Evolutionary conservation across 2,329 filamentous ascomycete genomes (phyloP), one percentile per base, ranked within the genome.

Genomic region (Anisogramma anomala): DNA sequence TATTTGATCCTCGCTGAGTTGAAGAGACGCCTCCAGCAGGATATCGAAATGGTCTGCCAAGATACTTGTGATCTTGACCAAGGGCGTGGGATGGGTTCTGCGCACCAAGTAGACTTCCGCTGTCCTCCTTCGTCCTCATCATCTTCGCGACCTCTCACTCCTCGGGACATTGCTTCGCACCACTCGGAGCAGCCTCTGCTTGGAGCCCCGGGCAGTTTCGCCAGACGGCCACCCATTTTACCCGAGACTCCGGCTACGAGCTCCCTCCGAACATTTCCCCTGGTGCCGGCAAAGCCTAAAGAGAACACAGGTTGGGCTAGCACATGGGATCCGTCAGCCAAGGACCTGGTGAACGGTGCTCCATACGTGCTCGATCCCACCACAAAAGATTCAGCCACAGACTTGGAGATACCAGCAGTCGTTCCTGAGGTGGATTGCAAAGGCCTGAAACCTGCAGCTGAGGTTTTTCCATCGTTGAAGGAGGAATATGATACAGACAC

Each of bases 1-100:
- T 61, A 61, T 34, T 43, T 49, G 13, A 62, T 58, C 44, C 49
- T 69, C 6, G 54, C 59, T 2, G 58, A 58, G 6, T 57, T 74
- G 18, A 63, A 61, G 43, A 55, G 62, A 9, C 65, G 66, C 15
- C 66, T 74, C 32, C 60, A 67, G 27, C 53, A 55, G 7, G 70
- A 72, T 40, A 62, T 74, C 17, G 61, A 65, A 30, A 63, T 64
- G 53, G 55, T 73, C 14, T 71, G 67, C 49, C 68, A 62, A 47
- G 71, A 74, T 46, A 72, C 70, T 1, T 68, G 68, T 46, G 61
- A 61, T 11, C 57, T 73, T 14, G 58, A 61, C 27, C 57, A 60
- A 39, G 50, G 56, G 18, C 53, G 57, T 1, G 55, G 58, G 4
- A 50, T 53, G 9, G 39, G 50, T 15, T 31, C 20, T 23, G 25